phyloP scores from a whole-genome alignment of 2,329 filamentous ascomycete species.

The Phoma herbarum region DNA sequence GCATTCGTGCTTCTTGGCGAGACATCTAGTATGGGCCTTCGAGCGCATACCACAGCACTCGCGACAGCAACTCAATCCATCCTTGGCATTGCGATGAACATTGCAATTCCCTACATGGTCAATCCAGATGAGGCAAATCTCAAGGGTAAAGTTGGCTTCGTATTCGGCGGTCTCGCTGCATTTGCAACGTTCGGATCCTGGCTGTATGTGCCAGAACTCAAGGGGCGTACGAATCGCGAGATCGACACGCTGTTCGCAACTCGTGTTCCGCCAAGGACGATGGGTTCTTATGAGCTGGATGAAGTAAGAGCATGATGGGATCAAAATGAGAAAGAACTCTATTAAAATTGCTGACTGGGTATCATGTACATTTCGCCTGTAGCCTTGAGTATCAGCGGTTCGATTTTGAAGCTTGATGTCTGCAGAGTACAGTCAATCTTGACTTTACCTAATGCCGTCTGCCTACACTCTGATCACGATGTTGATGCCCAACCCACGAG shows the following conservation, averaged over 20 bases:
- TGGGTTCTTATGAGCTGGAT: constrained; percentile 11
- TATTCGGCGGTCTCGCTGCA: no score
- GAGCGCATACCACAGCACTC: no score
- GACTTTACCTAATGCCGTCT: not conserved
- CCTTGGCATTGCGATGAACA: no score
- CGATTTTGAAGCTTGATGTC: not conserved
- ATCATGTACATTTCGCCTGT: constrained; percentile 8
- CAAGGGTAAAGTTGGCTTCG: no score
- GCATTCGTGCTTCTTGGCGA: no score
- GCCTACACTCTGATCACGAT: constrained; percentile 63
- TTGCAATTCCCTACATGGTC: no score
- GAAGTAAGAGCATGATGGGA: not conserved
- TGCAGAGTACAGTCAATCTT: not conserved
- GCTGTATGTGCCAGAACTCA: no score
- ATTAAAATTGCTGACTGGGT: constrained; percentile 6
- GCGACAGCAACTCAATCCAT: no score
- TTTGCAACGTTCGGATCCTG: no score
- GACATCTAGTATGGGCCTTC: no score
- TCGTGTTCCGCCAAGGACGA: constrained; percentile 29
- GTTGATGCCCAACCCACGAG: constrained; percentile 73
- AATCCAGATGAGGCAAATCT: no score
- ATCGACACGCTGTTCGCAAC: not conserved
- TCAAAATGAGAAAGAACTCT: not conserved
- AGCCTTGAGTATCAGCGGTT: not conserved
- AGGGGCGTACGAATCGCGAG: not conserved